Evolutionary conservation across 306 rosid genomes (phyloP), one percentile per base, ranked within the genome.

Genomic region (Myrica gale): DNA sequence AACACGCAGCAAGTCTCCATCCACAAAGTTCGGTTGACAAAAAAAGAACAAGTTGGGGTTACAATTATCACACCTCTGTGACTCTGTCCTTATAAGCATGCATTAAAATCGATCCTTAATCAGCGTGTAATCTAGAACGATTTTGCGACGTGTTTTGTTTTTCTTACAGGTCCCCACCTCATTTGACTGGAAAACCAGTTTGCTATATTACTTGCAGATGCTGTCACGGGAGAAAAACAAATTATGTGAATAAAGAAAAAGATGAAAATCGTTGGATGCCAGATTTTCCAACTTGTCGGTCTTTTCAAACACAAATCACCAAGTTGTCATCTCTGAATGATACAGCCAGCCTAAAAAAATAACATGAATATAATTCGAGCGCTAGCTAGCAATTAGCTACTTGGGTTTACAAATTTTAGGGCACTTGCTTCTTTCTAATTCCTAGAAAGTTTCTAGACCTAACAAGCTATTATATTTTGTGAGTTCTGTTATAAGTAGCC

Each of bases 181-280:
- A 76, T 76, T 82, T 87, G 84, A 87, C 86, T 79, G 69, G 68
- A 42, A 54, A 41, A 46, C 50, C 53, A 46, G 70, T 82, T 76
- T 61, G 74, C 61, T 71, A 63, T 26, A 62, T n/a, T 71, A 66
- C 68, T 41, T 42, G 50, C 51, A 72, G 51, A 73, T 61, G 74
- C 61, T 43, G 42, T 76, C 46, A 55, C 72, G 12, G n/a, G 63
- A 55, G 48, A 72, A 81, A 26, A 82, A 84, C 84, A 76, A 80
- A 78, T 17, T 67, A 53, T 12, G 69, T 41, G 69, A 65, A 41
- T 65, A 26, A 65, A 65, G 70, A 65, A 65, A 65, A 65, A 42
- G 47, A 66, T 78, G 52, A 46, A 74, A 8, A 48, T 3, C 10
- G 11, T 50, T 58, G 45, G 71, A 5, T 70, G 70, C 70, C 70